Base-by-base conservation (phyloP, 768 basidiomycete species). In the Kwoniella sp. region DNA sequence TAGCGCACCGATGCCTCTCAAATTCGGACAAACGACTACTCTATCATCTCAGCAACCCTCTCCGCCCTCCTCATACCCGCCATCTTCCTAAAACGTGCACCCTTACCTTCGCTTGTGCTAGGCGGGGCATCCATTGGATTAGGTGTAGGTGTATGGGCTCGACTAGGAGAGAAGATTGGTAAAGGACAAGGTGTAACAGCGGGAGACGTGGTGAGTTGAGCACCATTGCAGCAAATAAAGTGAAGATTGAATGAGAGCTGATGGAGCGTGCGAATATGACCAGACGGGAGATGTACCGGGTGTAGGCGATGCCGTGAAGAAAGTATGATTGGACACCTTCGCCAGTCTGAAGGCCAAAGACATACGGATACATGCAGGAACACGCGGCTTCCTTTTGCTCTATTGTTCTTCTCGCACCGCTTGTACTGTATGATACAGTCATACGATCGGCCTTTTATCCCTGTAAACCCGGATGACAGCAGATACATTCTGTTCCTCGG, bases 121-220 rank as follows among this genome's bases (percentile, higher is more conserved):
- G 79, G 79, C 9, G 79, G 79, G n/a, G 77, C 70, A 26, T 59
- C 60, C 50, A 60, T 78, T 19, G 79, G 79, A 21, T 51, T 80
- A 44, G 76, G 72, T 24, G 64, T 58, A 9, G 79, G 79, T 0
- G 68, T 72, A 6, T 68, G 57, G 64, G 56, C 69, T 3, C 74
- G 77, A 68, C 51, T 77, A 15, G 61, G 67, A 17, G 64, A 73
- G 52, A 61, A 33, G 30, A 64, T 65, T 22, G 24, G 51, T 0
- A 68, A 74, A 53, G 78, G 78, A 17, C 44, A 71, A 26, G 64
- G 71, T 40, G 68, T 79, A n/a, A 62, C 36, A 29, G 53, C 55
- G 6, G 72, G 73, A 37, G 72, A 72, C 50, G 71, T 77, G 67
- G 76, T 77, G 30, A 50, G 76, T 74, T 5, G 19, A 33, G 21